Base-by-base conservation (phyloP, 2,329 filamentous ascomycete genomes). In the Colletotrichum australisinense region DNA sequence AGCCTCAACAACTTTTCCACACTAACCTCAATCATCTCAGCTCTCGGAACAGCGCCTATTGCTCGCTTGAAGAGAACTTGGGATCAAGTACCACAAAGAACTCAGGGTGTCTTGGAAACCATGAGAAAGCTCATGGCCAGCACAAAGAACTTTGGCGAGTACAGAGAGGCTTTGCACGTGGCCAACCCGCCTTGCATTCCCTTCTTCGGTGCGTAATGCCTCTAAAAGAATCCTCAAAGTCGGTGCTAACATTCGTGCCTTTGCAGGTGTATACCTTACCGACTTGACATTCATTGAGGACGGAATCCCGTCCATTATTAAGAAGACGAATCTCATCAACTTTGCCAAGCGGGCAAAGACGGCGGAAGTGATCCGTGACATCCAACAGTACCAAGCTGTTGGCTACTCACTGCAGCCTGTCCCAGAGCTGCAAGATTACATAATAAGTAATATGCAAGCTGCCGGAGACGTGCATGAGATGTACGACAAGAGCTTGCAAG, bases 221-320 rank as follows among this genome's bases (percentile, higher is more conserved):
- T 64, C 42, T 65, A 14, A 28, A 49, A n/a, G 4, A 30, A 12
- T 16, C 28, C 28, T n/a, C 28, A 58, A 38, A 35, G 30, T 22
- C 65, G 22, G 24, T 64, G 42, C 66, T 63, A 22, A 69, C 30
- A 53, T 5, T 3, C 16, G 19, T 9, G 16, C 26, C 32, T 46
- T n/a, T 63, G 46, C 14, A 97, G 95, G 95, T 83, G 96, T 98
- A 69, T 99, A 98, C 82, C 87, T 99, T 74, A 99, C 97, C 72
- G 97, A 99, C 85, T 87, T 99, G 72, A 98, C 96, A 1, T 99
- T 99, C 80, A 99, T 99, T 76, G 97, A 99, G 83, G 96, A 99
- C 79, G 97, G 97, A 77, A 99, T 99, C 75, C 95, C 97, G 3
- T 97, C 95, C 11, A 91, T 98, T 78, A 95, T 97, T 84, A 98